Conservation (phyloP, 2,329 filamentous ascomycete genomes). For the Xylariaceae sp. region DNA sequence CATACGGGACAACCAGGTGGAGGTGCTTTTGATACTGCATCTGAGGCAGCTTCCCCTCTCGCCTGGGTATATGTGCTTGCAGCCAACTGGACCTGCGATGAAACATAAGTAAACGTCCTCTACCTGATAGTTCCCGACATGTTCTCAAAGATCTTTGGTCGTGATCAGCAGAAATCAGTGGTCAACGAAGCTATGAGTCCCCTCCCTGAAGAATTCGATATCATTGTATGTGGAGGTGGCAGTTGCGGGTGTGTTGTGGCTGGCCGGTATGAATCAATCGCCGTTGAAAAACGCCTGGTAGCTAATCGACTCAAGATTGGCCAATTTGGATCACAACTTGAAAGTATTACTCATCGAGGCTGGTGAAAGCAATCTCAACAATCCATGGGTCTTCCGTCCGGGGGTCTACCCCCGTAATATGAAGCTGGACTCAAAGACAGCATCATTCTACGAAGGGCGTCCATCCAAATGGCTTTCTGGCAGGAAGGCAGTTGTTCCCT, state of each 20-base stretch:
- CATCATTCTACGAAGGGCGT: conserved; percentile 75
- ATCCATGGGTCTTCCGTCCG: conserved; percentile 72
- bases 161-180: conserved; percentile 8
- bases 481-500: conserved; percentile 69
- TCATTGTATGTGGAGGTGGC: conserved; percentile 73
- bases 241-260: conserved; percentile 60
- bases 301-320: conserved; percentile 50
- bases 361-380: conserved; percentile 56
- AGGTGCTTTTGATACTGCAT: conserved; percentile 9
- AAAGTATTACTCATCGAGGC: conserved; percentile 53
- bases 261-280: conserved; percentile 40
- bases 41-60: conserved; percentile 17
- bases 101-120: conserved; percentile 21
- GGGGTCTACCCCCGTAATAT: conserved; percentile 73
- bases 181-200: conserved; percentile 27
- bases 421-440: conserved; percentile 74
- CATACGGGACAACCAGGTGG: conserved; percentile 5
- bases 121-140: conserved; percentile 8
- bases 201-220: conserved; percentile 73
- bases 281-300: conserved; percentile 10
- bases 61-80: conserved; percentile 18
- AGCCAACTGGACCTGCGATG: conserved; percentile 3
- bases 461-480: conserved; percentile 70
- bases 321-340: conserved; percentile 67
- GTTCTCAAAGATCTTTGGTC: conserved; percentile 15